Base-by-base conservation (phyloP, 1,284 basidiomycete species). In the Xerocomus nothofagi region DNA sequence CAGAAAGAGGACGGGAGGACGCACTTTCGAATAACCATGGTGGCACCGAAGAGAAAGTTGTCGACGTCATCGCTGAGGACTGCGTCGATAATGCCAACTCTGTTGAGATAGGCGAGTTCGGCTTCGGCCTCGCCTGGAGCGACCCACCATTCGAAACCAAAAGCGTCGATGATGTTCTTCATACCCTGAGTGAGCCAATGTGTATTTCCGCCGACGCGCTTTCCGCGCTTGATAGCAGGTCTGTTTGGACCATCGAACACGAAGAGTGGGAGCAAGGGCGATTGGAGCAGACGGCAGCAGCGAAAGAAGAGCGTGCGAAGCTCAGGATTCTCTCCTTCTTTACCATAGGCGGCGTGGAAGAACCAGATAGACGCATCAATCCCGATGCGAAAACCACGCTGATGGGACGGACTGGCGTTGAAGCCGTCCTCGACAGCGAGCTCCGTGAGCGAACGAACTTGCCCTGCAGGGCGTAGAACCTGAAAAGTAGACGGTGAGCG, bases 121-220 rank as follows among this genome's bases (percentile, higher is more conserved):
- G 96, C 96, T 68, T 99, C 96, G 0, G 96, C 96, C 69, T 98
- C 96, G 11, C 93, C 96, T 0, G 91, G 91, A 6, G 96, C 96
- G 64, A 80, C 84, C 64, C 84, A 78, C 82, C 86, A 92, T 63
- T 93, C 88, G 56, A 92, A 91, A 0, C 94, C 93, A 71, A 95
- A 95, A 0, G 88, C 86, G 45, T 90, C 84, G 5, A 97, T 83
- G 45, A 98, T 85, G 32, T 78, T 76, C 67, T 91, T 88, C 81
- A 93, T 90, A 17, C 80, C 78, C 47, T 72, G 71, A 9, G 79
- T 77, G 47, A 89, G 75, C 68, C 80, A 81, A 60, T 88, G 82
- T n/a, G 72, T 68, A 15, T 81, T 79, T 51, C 75, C 78, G 38
- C 75, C 79, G 40, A 89, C 81, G 41, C 77, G 74, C 69, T 88